phyloP scores from a whole-genome alignment of 1,284 basidiomycete species.

The Pseudozyma thailandica region DNA sequence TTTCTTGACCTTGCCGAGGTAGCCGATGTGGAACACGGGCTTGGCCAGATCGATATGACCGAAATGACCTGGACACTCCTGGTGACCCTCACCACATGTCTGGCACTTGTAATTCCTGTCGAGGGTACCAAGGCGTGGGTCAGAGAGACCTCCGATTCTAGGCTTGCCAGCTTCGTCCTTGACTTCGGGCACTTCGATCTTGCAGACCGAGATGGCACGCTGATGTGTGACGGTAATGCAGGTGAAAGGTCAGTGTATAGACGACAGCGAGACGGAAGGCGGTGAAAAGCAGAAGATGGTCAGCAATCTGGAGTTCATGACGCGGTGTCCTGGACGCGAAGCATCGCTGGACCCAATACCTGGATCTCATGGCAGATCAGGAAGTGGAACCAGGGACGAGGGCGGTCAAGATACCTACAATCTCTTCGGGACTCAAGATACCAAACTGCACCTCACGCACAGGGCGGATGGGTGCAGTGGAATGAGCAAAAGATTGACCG shows the following conservation, averaged over 20 bases:
- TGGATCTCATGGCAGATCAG: not conserved
- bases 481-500: constrained; percentile 75
- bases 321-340: constrained; percentile 16
- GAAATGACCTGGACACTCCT: constrained; percentile 86
- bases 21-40: constrained; percentile 96
- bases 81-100: constrained; percentile 85
- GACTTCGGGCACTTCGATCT: constrained; percentile 97
- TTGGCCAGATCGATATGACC: constrained; percentile 97
- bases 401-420: constrained; percentile 69
- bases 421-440: constrained; percentile 99
- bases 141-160: constrained; percentile 92
- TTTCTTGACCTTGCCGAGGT: constrained; percentile 99
- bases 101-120: constrained; percentile 99
- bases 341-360: not conserved
- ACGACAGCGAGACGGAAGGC: not conserved
- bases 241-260: not conserved
- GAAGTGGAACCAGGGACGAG: constrained; percentile 2
- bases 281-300: constrained; percentile 5
- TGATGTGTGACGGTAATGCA: constrained; percentile 9
- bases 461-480: constrained; percentile 81
- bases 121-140: constrained; percentile 96
- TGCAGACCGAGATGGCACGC: constrained; percentile 98
- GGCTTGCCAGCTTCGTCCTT: constrained; percentile 90
- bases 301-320: constrained; percentile 13
- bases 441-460: constrained; percentile 99